phyloP scores from a whole-genome alignment of 805 yeast genomes.

The Sugiyamaella qingdaonensis region DNA sequence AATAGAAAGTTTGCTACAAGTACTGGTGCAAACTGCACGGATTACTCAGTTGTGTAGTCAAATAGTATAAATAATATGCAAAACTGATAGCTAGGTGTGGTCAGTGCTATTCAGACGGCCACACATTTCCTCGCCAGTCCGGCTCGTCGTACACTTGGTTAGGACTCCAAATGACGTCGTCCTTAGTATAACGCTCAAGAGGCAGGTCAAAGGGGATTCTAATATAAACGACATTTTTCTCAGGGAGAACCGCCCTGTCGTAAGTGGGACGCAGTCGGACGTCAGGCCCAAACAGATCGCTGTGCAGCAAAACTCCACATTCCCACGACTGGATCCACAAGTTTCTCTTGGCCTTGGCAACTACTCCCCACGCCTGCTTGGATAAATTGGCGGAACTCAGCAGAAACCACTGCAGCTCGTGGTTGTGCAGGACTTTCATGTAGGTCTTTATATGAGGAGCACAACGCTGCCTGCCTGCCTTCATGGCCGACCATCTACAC shows the following conservation, averaged over 20 bases:
- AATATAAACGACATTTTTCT: slow-evolving; percentile 4
- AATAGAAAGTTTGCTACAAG: too few species aligned
- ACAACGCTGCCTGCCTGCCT: slow-evolving; percentile 32
- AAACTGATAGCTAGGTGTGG: too few species aligned
- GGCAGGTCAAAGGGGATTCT: slow-evolving; percentile 23
- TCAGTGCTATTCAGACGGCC: slow-evolving; percentile 11
- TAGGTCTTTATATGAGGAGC: slow-evolving; percentile 72
- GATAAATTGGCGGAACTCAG: slow-evolving; percentile 74
- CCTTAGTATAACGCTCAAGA: slow-evolving; percentile 7
- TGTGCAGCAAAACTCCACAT: slow-evolving; percentile 48
- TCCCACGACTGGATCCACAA: slow-evolving; percentile 45
- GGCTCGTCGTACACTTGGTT: slow-evolving; percentile 13
- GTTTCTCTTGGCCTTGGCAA: slow-evolving; percentile 23
- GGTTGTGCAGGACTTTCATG: slow-evolving; percentile 24
- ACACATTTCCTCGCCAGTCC: slow-evolving; percentile 20
- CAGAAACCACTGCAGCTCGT: slow-evolving; percentile 58
- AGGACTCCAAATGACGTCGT: slow-evolving; percentile 19
- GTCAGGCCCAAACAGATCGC: slow-evolving; percentile 25
- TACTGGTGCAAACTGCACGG: too few species aligned
- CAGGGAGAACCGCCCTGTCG: slow-evolving; percentile 20
- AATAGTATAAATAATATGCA: too few species aligned
- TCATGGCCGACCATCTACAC: slow-evolving; percentile 41
- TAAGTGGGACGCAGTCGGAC: slow-evolving; percentile 41
- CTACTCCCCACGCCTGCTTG: slow-evolving; percentile 75
- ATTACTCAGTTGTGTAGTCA: too few species aligned